Conservation (phyloP, 305 asterid species). For the Caryopteris hybrid region DNA sequence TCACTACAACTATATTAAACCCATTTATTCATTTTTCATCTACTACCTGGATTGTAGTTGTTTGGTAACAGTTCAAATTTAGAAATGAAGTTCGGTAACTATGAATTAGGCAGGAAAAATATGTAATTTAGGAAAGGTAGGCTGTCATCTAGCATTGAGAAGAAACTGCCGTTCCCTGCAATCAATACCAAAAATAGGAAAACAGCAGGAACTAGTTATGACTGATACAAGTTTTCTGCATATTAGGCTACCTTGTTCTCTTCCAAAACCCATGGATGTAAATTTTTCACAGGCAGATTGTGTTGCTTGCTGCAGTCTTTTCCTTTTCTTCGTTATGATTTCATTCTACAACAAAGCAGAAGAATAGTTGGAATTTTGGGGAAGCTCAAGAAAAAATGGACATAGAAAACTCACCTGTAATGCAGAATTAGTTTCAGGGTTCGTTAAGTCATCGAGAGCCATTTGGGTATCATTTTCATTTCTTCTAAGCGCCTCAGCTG, state of each 20-base stretch:
- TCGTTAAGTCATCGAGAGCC: constrained; percentile 87
- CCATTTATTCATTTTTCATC: background rate
- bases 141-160: background rate
- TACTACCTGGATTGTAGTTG: background rate
- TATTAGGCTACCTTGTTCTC: constrained; percentile 53
- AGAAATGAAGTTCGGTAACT: background rate
- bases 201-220: background rate
- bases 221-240: background rate
- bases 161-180: background rate
- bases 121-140: background rate
- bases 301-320: constrained; percentile 41
- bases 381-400: constrained; percentile 10
- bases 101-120: background rate
- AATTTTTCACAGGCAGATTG: constrained; percentile 47
- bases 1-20: background rate
- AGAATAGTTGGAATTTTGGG: constrained; percentile 4
- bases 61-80: background rate
- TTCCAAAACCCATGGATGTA: constrained; percentile 64
- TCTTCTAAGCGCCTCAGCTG: constrained; percentile 91
- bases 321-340: constrained; percentile 57
- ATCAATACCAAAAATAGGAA: background rate
- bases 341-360: constrained; percentile 42
- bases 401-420: constrained; percentile 55
- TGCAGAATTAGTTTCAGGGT: constrained; percentile 60
- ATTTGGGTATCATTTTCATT: constrained; percentile 82